Percentiles rank a stretch among this genome's conserved stretches.
Evolutionary conservation across 2,329 filamentous ascomycete genomes (phyloP).

Genomic region (Didymella keratinophila): DNA sequence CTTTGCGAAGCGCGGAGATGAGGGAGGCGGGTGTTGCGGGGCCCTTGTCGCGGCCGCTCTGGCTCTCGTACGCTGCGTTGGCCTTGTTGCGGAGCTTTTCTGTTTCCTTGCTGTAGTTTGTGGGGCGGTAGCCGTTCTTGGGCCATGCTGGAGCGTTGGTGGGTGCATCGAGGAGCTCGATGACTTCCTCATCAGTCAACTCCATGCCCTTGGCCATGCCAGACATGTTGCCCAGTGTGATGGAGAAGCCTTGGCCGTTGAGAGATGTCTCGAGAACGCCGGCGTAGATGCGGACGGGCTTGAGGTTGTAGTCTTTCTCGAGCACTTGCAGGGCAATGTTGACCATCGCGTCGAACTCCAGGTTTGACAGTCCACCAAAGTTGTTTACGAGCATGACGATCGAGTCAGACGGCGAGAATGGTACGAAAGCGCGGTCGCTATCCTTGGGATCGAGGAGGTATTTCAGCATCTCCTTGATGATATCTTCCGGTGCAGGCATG

Average conservation of each 20-base stretch:
- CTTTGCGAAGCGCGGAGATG: slow-evolving; percentile 51
- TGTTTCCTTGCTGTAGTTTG: slow-evolving; percentile 36
- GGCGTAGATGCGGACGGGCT: slow-evolving; percentile 57
- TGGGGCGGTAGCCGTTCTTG: slow-evolving; percentile 54
- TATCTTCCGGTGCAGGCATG: slow-evolving; percentile 58
- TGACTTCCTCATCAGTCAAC: slow-evolving; percentile 52
- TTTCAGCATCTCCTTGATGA: slow-evolving; percentile 58
- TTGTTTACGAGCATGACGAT: slow-evolving; percentile 59
- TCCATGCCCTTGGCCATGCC: slow-evolving; percentile 54
- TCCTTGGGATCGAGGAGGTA: slow-evolving; percentile 59
- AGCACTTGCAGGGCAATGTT: slow-evolving; percentile 53
- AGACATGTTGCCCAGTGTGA: slow-evolving; percentile 62
- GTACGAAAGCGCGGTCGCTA: slow-evolving; percentile 58
- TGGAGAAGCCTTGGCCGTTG: slow-evolving; percentile 64
- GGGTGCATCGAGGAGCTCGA: slow-evolving; percentile 59
- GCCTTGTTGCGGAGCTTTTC: slow-evolving; percentile 39
- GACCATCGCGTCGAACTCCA: slow-evolving; percentile 59
- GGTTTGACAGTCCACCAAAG: slow-evolving; percentile 57
- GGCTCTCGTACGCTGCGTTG: slow-evolving; percentile 35
- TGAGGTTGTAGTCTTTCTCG: slow-evolving; percentile 58
- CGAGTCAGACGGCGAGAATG: slow-evolving; percentile 56
- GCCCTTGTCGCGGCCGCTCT: slow-evolving; percentile 32
- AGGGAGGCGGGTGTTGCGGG: slow-evolving; percentile 52
- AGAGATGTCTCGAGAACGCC: slow-evolving; percentile 62
- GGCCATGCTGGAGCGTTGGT: slow-evolving; percentile 63